Evolutionary conservation across 1,284 basidiomycete genomes (phyloP), one percentile per base, ranked within the genome.

Genomic region (Moesziomyces antarcticus): DNA sequence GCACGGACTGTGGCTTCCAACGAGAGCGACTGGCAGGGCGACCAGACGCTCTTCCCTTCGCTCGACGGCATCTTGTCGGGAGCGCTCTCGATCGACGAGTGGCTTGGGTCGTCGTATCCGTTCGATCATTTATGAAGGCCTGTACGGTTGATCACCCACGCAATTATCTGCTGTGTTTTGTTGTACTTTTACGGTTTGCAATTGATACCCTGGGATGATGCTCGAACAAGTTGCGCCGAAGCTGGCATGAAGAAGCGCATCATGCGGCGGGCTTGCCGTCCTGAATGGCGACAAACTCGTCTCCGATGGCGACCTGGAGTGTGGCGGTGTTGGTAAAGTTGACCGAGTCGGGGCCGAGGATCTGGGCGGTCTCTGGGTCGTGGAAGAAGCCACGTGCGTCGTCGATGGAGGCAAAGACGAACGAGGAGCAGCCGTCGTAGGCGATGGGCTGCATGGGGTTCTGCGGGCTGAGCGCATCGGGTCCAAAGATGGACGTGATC

Each of bases 101-200:
- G 63, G 69, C 56, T 72, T n/a, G 69, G 69, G 27, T 66, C 69
- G 20, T 66, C 56, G 25, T 72, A 66, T 48, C 63, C 69, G 0
- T 72, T 72, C 42, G 63, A 66, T 30, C 69, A 72, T 48, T 44
- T 72, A 6, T 72, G 27, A 63, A 7, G 33, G 6, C 5, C 30
- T 35, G 13, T 14, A 14, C 14, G 18, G 1, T 5, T 18, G 10
- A 33, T 25, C n/a, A 37, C 25, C 25, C 25, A 8, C 25, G 35
- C 18, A 25, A 33, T 18, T 13, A 3, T 24, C n/a, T 42, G 21
- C 9, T 10, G 21, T n/a, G 27, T 18, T 33, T 13, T 53, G 25
- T 53, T 33, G 25, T 43, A 20, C 21, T 53, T 33, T 30, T 43
- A 25, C 41, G 41, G 18, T 27, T 35, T 9, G 25, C 21, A 6